Conservation (phyloP, 176 grass and related monocot genomes). For the Oryza rufipogon region DNA sequence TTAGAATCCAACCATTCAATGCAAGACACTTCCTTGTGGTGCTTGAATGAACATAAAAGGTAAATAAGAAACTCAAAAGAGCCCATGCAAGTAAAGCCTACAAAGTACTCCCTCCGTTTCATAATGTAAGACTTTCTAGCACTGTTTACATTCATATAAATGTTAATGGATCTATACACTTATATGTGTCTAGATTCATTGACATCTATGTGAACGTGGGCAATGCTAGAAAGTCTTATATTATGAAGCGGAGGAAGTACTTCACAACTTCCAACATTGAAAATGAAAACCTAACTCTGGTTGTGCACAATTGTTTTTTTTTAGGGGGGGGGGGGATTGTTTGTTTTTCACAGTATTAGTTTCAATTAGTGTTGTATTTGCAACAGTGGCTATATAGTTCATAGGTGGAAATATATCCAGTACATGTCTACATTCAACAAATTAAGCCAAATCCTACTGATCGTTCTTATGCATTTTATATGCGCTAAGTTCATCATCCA, state of each 20-base stretch:
- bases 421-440: background rate
- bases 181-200: too few species aligned
- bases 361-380: background rate
- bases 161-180: too few species aligned
- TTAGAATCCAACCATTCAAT: background rate
- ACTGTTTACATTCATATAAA: too few species aligned
- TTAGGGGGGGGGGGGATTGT: background rate
- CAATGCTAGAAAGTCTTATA: too few species aligned
- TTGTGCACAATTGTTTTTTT: background rate
- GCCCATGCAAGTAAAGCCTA: background rate
- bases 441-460: background rate
- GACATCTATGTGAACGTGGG: too few species aligned
- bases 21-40: background rate
- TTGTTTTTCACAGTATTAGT: background rate
- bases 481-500: background rate
- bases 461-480: background rate
- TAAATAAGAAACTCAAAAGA: background rate
- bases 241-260: background rate
- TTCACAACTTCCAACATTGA: background rate
- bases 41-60: background rate
- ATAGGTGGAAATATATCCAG: background rate
- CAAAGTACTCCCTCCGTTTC: background rate
- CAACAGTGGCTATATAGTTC: background rate
- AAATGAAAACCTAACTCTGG: constrained; percentile 23
- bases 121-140: too few species aligned